Evolutionary conservation across 164 flowering plant species (phyloP), one percentile per base, ranked within the genome.

Genomic region (Nelumbo lutea): DNA sequence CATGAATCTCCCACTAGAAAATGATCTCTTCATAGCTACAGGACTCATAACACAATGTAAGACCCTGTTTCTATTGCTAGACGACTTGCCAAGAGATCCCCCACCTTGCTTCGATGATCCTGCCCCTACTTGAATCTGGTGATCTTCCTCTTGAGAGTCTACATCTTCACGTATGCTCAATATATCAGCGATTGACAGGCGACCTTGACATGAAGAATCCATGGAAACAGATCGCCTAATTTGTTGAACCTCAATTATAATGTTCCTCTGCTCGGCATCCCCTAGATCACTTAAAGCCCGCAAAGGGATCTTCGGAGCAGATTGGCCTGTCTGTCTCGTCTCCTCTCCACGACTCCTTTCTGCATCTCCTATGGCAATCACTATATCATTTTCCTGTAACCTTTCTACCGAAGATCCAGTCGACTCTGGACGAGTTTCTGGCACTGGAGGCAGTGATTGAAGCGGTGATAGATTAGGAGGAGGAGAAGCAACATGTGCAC

Each of bases 221-320:
- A 88, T 79, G 0, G 96, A 90, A 66, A 87, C 42, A 9, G 93
- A 88, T 76, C 93, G 81, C 73, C 89, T 78, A 27, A 83, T 69
- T 0, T 51, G 67, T 27, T 69, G 75, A 8, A 70, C 64, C 76
- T 86, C 88, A 73, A 80, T 81, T 50, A 83, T 65, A 9, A 61
- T 61, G 14, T 79, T 69, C 46, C 76, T 79, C 46, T 64, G 66
- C 59, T 75, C 77, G 1, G 10, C 46, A 63, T 73, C 72, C 7
- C 80, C 81, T 62, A 78, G 45, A 75, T 82, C 79, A 39, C 80
- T 78, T 4, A 59, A 61, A 71, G 61, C 77, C 13, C 83, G 70
- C 0, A 62, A 58, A 1, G 82, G 79, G 42, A 59, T 74, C 67
- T 80, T 81, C 1, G 78, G 71, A 39, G 64, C 11, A 11, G n/a